Percentiles rank a stretch among this genome's conserved stretches.
These are phyloP conservation scores for Pseudohyphozyma bogoriensis DNA, from an alignment of 768 basidiomycete genomes.

Conservation along the genomic window DNA sequence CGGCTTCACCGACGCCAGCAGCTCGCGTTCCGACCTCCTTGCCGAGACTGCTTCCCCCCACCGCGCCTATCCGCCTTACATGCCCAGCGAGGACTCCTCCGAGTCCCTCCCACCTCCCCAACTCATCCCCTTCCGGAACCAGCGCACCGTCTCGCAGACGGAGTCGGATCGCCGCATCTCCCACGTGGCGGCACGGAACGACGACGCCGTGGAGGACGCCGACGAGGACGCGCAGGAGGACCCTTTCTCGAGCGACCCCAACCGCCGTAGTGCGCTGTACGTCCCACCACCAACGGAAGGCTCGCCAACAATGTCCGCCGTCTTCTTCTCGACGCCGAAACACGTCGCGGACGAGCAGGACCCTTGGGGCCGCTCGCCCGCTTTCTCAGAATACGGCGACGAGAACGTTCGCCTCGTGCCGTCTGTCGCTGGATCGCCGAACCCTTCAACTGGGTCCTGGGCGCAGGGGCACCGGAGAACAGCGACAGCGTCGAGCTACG, in stretches of 20 bases:
- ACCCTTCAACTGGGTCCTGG: neutral
- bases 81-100: conserved; percentile 12
- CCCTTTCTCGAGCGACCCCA: too few species aligned
- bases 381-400: neutral
- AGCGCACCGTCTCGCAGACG: conserved; percentile 1
- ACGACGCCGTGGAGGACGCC: conserved; percentile 11
- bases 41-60: conserved; percentile 6
- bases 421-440: neutral
- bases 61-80: conserved; percentile 14
- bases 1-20: neutral
- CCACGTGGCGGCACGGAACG: neutral
- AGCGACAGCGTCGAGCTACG: neutral
- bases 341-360: neutral
- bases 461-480: neutral
- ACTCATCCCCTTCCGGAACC: conserved; percentile 23
- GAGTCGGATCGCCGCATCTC: conserved; percentile 2
- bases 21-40: neutral
- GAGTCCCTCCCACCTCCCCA: conserved; percentile 18
- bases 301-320: conserved; percentile 10
- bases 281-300: conserved; percentile 1
- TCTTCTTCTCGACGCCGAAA: conserved; percentile 6
- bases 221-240: neutral
- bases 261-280: conserved; percentile 13
- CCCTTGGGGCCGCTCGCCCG: neutral
- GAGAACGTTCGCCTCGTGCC: neutral